Evolutionary conservation across 129 eudicot genomes (phyloP).

Genomic region (Gnaphalium uliginosum): DNA sequence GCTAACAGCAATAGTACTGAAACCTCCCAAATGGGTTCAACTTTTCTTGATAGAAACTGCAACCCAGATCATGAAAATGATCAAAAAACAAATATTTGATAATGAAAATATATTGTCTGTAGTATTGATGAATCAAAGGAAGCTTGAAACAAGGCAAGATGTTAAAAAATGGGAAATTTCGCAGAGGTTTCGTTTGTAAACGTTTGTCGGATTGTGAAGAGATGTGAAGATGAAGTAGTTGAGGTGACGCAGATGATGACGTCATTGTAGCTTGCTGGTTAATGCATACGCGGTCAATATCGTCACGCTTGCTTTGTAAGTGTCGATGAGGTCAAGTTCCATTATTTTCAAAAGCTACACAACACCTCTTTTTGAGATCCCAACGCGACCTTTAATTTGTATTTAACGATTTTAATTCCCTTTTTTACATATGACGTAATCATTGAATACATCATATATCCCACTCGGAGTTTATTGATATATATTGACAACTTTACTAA

Average conservation of each 20-base stretch:
- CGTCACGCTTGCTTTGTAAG: slow-evolving; percentile 39
- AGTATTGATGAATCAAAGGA: slow-evolving; percentile 8
- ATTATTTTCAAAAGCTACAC: no score
- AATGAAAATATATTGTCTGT: neutral
- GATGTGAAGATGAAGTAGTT: slow-evolving; percentile 38
- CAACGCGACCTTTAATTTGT: no score
- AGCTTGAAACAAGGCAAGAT: neutral
- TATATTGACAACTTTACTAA: no score
- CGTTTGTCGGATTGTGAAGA: neutral
- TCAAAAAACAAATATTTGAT: neutral
- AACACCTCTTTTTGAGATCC: no score
- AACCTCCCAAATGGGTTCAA: slow-evolving; percentile 12
- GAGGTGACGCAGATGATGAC: slow-evolving; percentile 41
- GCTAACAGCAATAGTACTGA: neutral
- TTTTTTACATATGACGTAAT: no score
- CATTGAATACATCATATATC: no score
- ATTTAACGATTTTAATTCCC: no score
- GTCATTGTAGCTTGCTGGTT: slow-evolving; percentile 39
- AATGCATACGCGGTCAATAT: slow-evolving; percentile 34
- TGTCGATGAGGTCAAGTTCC: slow-evolving; percentile 24
- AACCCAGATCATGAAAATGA: slow-evolving; percentile 1
- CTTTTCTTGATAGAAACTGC: slow-evolving; percentile 3
- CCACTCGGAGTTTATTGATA: no score
- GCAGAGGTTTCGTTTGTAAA: slow-evolving; percentile 21
- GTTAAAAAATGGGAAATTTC: slow-evolving; percentile 19